Conservation (phyloP, 2,329 filamentous ascomycete species). For the Trichoderma lentiforme region DNA sequence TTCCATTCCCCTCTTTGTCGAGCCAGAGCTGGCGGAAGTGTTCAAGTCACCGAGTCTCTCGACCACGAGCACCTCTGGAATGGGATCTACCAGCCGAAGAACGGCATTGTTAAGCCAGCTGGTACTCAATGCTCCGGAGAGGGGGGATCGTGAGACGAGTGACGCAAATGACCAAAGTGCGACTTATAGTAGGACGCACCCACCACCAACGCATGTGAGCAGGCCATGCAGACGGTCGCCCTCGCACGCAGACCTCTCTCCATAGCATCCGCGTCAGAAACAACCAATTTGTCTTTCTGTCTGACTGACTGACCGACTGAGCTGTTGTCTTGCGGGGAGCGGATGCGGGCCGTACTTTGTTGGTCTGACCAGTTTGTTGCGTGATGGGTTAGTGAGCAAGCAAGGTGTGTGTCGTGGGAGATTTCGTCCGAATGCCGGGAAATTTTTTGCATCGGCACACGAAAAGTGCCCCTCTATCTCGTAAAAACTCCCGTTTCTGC, state of each 20-base stretch:
- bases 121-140: background rate
- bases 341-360: conserved; percentile 5
- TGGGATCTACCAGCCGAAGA: background rate
- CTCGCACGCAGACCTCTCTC: background rate
- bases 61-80: background rate
- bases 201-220: conserved; percentile 13
- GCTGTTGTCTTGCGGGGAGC: conserved; percentile 4
- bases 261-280: background rate
- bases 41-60: background rate
- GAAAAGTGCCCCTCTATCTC: conserved; percentile 1
- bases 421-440: conserved; percentile 14
- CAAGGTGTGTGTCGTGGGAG: conserved; percentile 11
- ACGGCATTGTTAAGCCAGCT: background rate
- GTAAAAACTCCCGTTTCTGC: background rate
- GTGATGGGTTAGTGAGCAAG: conserved; percentile 5
- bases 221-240: background rate
- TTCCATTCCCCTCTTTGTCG: background rate
- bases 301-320: background rate
- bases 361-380: conserved; percentile 10
- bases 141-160: conserved; percentile 15
- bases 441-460: conserved; percentile 16
- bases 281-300: background rate
- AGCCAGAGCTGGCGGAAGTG: background rate
- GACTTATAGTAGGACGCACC: background rate
- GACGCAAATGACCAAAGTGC: conserved; percentile 4